Base-by-base conservation (phyloP, 768 basidiomycete genomes). In the Termitomyces sp. region DNA sequence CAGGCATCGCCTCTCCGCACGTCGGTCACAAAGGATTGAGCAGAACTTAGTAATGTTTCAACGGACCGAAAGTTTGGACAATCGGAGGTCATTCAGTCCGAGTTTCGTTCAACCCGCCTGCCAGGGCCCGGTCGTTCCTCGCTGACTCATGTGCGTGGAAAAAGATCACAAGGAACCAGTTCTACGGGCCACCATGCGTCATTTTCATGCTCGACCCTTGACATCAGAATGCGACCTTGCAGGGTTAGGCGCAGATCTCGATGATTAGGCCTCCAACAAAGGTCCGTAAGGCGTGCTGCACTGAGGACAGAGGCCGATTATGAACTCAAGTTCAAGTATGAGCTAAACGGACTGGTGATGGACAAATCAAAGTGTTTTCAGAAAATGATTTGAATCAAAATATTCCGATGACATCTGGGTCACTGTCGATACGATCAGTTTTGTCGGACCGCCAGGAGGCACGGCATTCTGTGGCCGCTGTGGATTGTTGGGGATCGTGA, bases 391-490 rank as follows among this genome's bases (percentile, higher is more conserved):
- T 27, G 23, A 37, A 47, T 47, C 30, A 16, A 32, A 47, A 14
- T 19, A 17, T 46, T 47, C 46, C 37, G 48, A 37, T 50, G 48
- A 35, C 46, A 47, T 32, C 28, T 48, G 30, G 23, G 16, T 23
- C 21, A 35, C 34, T 23, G 46, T 12, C 19, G 46, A 21, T 49
- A 5, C 16, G 21, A 49, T 50, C 48, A 50, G 21, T 9, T 35
- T 17, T 37, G 49, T 52, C 63, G 59, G 61, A 55, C 58, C 60
- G 60, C 50, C 32, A 46, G 37, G 58, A 39, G 48, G 44, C 45
- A 59, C 67, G 67, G 67, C 60, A 45, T 59, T 43, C 40, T 51
- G 57, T 66, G 65, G 49, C 67, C 67, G 67, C 47, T 56, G 64
- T 65, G 66, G 61, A 63, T 44, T 5, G 27, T 28, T 39, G 39